These are phyloP conservation scores for Calvatia gigantea DNA, from an alignment of 768 basidiomycete genomes.

Conservation along the genomic window DNA sequence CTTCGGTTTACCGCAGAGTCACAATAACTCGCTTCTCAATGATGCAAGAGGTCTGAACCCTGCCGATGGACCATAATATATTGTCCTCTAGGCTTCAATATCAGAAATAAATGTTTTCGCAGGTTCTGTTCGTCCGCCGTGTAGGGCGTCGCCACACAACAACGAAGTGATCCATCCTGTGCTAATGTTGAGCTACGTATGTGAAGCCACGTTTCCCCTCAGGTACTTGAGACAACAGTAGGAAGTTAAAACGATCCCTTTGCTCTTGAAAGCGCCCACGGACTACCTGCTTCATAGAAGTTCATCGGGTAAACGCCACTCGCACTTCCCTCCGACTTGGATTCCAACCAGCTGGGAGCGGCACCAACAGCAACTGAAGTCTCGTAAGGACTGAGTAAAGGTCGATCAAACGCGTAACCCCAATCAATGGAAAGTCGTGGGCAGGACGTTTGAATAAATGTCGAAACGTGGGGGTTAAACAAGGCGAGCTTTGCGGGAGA, in stretches of 20 bases:
- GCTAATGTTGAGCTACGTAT: no score
- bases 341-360: slow-evolving; percentile 60
- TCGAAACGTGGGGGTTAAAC: slow-evolving; percentile 76
- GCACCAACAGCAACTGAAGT: slow-evolving; percentile 80
- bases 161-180: no score
- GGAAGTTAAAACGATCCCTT: slow-evolving; percentile 49
- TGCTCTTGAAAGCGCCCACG: slow-evolving; percentile 67
- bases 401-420: slow-evolving; percentile 93
- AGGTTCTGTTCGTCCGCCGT: no score
- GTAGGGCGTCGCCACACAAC: no score
- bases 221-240: no score
- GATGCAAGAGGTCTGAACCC: no score
- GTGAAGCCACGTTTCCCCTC: no score
- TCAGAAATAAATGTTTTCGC: no score
- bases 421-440: slow-evolving; percentile 97
- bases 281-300: slow-evolving; percentile 82
- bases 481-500: slow-evolving; percentile 91
- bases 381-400: slow-evolving; percentile 92
- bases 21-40: no score
- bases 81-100: no score
- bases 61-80: no score
- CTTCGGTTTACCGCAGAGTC: no score
- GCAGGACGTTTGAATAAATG: slow-evolving; percentile 95
- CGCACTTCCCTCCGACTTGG: slow-evolving; percentile 20
- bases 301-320: slow-evolving; percentile 86